Conservation (phyloP, 345 rosid genomes). For the Garcia nutans region DNA sequence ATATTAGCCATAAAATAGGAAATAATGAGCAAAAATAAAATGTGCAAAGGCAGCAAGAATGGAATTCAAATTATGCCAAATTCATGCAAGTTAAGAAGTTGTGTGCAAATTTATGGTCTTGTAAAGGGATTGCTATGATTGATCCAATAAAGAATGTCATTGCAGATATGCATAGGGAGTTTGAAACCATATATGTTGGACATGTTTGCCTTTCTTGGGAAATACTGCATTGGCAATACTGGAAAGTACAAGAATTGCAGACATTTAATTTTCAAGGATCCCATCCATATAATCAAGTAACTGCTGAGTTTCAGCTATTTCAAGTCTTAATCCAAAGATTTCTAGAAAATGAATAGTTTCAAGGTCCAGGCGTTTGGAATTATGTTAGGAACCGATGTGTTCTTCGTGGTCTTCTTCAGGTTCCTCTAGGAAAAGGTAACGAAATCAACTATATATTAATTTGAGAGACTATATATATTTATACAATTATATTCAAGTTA, state of each 20-base stretch:
- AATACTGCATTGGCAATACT: constrained; percentile 27
- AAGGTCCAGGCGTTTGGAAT: constrained; percentile 26
- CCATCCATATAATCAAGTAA: constrained; percentile 22
- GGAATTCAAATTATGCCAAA: background rate
- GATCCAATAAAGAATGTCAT: constrained; percentile 40
- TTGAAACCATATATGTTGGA: constrained; percentile 18
- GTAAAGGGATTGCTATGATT: constrained; percentile 37
- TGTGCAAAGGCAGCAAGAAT: too few species aligned
- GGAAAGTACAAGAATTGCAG: constrained; percentile 20
- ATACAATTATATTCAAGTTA: background rate
- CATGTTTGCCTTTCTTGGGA: constrained; percentile 32
- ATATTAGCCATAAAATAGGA: background rate
- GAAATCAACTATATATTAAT: background rate
- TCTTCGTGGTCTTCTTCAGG: constrained; percentile 27
- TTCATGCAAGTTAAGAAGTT: background rate
- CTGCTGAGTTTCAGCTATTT: constrained; percentile 26
- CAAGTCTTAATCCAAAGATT: constrained; percentile 23
- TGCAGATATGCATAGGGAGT: constrained; percentile 39
- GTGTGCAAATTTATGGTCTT: constrained; percentile 1
- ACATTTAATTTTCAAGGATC: background rate
- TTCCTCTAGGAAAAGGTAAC: constrained; percentile 22
- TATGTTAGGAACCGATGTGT: constrained; percentile 25
- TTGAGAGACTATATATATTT: background rate
- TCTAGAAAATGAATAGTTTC: constrained; percentile 26
- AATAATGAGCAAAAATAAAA: too few species aligned